Evolutionary conservation across 2,329 filamentous ascomycete species (phyloP).

Genomic region (Phaeosphaeriaceae sp.): DNA sequence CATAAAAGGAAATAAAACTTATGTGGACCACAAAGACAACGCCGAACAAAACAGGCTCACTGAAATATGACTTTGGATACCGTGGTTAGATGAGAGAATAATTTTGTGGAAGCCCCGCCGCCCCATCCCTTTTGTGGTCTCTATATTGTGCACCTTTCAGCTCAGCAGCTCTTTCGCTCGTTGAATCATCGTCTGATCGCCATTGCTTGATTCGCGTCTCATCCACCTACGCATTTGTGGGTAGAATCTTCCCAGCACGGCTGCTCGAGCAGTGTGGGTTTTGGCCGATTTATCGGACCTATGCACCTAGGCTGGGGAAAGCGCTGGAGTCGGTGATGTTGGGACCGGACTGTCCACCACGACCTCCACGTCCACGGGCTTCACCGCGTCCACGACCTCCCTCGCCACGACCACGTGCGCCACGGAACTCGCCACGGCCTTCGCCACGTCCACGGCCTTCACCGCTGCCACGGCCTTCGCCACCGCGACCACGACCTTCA

Average conservation of each 20-base stretch:
- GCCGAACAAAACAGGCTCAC: neutral
- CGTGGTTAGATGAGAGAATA: slow-evolving; percentile 19
- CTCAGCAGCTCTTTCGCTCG: slow-evolving; percentile 3
- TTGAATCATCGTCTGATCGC: slow-evolving; percentile 1
- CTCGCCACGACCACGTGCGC: slow-evolving; percentile 54
- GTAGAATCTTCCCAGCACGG: neutral
- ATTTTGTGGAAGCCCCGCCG: slow-evolving; percentile 10
- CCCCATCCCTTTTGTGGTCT: slow-evolving; percentile 4
- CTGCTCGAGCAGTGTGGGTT: slow-evolving; percentile 21
- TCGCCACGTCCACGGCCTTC: slow-evolving; percentile 55
- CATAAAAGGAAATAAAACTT: neutral
- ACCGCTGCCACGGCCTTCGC: slow-evolving; percentile 48
- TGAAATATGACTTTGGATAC: slow-evolving; percentile 12
- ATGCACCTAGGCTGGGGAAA: slow-evolving; percentile 61
- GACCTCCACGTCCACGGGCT: slow-evolving; percentile 60
- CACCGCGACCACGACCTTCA: slow-evolving; percentile 59
- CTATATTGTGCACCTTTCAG: slow-evolving; percentile 9
- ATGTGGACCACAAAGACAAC: neutral
- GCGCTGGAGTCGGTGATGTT: slow-evolving; percentile 59
- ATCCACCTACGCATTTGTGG: slow-evolving; percentile 1
- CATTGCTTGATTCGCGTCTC: neutral
- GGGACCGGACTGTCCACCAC: slow-evolving; percentile 50
- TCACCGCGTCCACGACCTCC: slow-evolving; percentile 52
- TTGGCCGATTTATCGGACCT: slow-evolving; percentile 35
- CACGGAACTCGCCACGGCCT: slow-evolving; percentile 55